phyloP scores from a whole-genome alignment of 2,329 filamentous ascomycete species.

The Drechslerella coelobrocha region DNA sequence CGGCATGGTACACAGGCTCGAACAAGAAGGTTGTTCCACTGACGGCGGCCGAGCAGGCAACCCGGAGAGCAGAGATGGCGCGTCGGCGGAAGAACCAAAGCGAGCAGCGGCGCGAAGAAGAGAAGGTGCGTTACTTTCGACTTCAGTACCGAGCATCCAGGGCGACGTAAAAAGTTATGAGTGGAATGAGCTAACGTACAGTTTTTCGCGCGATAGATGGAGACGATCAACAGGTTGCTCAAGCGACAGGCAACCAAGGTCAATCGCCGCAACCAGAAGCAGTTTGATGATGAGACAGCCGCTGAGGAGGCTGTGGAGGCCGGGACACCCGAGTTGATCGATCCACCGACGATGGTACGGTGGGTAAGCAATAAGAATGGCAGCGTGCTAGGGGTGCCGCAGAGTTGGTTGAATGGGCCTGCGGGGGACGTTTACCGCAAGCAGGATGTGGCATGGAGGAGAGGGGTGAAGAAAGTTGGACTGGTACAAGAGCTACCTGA shows the following conservation, averaged over 20 bases:
- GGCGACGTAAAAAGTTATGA: neutral
- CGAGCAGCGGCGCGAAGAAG: constrained; percentile 79
- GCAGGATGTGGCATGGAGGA: constrained; percentile 58
- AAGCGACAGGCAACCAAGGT: constrained; percentile 84
- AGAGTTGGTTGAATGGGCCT: constrained; percentile 71
- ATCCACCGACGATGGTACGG: constrained; percentile 70
- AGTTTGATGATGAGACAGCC: constrained; percentile 56
- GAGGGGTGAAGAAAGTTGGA: constrained; percentile 56
- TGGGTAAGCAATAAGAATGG: constrained; percentile 75
- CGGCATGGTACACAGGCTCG: constrained; percentile 22
- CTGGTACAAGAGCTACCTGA: constrained; percentile 54
- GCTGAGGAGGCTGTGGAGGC: constrained; percentile 58
- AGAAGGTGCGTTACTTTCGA: constrained; percentile 67
- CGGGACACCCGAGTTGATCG: constrained; percentile 60
- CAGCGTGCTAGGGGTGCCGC: constrained; percentile 69
- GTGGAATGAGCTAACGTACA: too few relatives aligned
- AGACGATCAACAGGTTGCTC: constrained; percentile 87
- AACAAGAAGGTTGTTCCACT: constrained; percentile 57
- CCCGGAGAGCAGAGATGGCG: constrained; percentile 77
- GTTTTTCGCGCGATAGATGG: constrained; percentile 67
- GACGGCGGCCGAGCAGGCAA: constrained; percentile 75
- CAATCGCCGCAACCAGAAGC: constrained; percentile 61
- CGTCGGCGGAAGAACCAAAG: constrained; percentile 74
- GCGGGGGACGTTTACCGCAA: constrained; percentile 64
- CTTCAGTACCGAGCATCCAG: too few relatives aligned